phyloP scores from a whole-genome alignment of 2,329 filamentous ascomycete species.

The Fusarium sulawesiense region DNA sequence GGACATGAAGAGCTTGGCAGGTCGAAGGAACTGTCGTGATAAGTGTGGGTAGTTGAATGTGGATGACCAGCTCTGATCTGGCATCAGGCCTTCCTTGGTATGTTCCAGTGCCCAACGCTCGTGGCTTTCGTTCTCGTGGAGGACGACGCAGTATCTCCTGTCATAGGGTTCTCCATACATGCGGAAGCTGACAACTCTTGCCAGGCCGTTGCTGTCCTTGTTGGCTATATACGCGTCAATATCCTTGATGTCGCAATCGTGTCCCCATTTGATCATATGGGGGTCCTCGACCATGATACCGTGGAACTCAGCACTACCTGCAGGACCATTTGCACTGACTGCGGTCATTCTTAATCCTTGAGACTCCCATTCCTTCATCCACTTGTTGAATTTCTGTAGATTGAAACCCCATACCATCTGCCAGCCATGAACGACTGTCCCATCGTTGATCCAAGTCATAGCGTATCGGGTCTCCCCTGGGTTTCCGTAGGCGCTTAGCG shows the following conservation, averaged over 20 bases:
- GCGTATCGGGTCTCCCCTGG: slow-evolving; percentile 23
- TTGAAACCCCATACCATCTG: slow-evolving; percentile 13
- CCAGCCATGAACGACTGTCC: neutral
- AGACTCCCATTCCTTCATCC: slow-evolving; percentile 8
- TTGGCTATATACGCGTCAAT: slow-evolving; percentile 3
- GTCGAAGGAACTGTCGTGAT: slow-evolving; percentile 29
- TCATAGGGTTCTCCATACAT: slow-evolving; percentile 30
- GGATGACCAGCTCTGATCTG: neutral
- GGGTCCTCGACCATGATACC: slow-evolving; percentile 25
- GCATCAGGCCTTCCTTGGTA: neutral
- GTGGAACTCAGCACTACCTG: slow-evolving; percentile 8
- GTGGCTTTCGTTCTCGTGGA: slow-evolving; percentile 30
- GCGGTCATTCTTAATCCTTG: slow-evolving; percentile 11
- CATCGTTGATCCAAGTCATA: slow-evolving; percentile 16
- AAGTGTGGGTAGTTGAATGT: neutral
- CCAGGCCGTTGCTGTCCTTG: slow-evolving; percentile 4
- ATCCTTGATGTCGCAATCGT: slow-evolving; percentile 17
- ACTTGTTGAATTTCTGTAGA: slow-evolving; percentile 15
- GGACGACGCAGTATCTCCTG: slow-evolving; percentile 31
- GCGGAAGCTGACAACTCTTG: slow-evolving; percentile 4
- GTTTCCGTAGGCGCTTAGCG: slow-evolving; percentile 28
- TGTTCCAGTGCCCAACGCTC: slow-evolving; percentile 13
- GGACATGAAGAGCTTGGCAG: slow-evolving; percentile 24
- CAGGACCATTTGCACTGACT: slow-evolving; percentile 28
- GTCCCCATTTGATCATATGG: slow-evolving; percentile 12